Base-by-base conservation (phyloP, 106 monocot species). In the Dactylorhiza incarnata region DNA sequence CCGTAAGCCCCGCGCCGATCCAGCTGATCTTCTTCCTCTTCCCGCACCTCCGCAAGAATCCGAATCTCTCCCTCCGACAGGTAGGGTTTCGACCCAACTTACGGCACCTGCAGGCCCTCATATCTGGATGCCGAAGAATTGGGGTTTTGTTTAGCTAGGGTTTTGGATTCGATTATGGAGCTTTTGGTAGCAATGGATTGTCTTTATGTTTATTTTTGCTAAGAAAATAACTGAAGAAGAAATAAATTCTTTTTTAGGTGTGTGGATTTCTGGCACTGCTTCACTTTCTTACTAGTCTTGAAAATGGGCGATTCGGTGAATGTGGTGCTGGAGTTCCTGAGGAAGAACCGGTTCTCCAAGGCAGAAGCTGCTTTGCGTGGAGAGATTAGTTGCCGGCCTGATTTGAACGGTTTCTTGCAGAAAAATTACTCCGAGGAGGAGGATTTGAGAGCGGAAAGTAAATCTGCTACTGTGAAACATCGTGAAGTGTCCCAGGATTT, bases 291-390 rank as follows among this genome's bases (percentile, higher is more conserved):
- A 50, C 13, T 62, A 73, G 44, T 5, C 43, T 65, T 53, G 62
- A 22, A 20, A 74, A 91, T 91, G 94, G 85, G 82, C 20, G 97
- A 97, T 43, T 84, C 91, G 26, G 79, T 94, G 52, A 91, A 91
- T 72, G 82, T 84, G 73, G 91, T 97, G 45, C 78, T 97, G 50
- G 91, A 97, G 15, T 97, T 94, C 77, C 68, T 97, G 72, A 81
- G 84, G 62, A 87, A 84, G 79, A 89, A 99, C 73, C 81, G 78
- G 72, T 99, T 99, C 78, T 72, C 85, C 2, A 84, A 80, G 71
- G 97, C 94, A 0, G 97, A 99, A 75, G 97, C 91, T 17, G 97
- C 97, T 11, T 79, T 99, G 43, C 84, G 84, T 54, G 82, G 89
- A 6, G 97, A 99, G 84, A 83, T 99, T 17, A 78, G 53, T 45